Evolutionary conservation across 139 green algal species (phyloP), one percentile per base, ranked within the genome.

Genomic region (Raphidocelis subcapitata): DNA sequence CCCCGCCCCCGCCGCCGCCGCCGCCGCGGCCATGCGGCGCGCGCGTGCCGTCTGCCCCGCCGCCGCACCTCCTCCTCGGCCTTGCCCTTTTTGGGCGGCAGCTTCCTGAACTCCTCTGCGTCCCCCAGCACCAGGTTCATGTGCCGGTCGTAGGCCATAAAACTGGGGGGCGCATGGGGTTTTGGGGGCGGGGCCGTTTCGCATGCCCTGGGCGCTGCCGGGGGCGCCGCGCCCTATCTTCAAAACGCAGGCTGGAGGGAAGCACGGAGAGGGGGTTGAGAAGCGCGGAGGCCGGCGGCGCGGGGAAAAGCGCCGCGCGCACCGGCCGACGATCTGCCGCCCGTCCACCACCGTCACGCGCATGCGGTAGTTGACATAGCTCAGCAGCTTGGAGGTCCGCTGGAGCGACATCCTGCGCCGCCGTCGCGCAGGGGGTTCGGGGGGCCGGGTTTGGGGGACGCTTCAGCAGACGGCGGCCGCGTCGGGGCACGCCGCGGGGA

Each of bases 71-170:
- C 91, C 24, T 92, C 89, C 61, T 93, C 89, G 37, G 82, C 72
- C 41, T 86, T 82, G 1, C 92, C 92, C 81, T 98, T 99, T 77
- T 97, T 98, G 12, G 93, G 90, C 24, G 96, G 93, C 64, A 99
- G 79, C 73, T 90, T 93, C 21, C 96, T 81, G 81, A 94, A 97
- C 84, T 99, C 96, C 73, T 99, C 96, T 1, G 91, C 85, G 65
- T 99, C 96, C 2, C 92, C 96, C 54, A 99, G 80, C 46, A 99
- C 96, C 32, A 99, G 79, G 77, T 99, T 99, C 91, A 99, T 95
- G 77, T 99, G 96, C 29, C 92, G 86, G 72, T 99, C 96, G 74
- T 98, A 99, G 0, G 96, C 96, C 93, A 99, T 97, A 79, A 99
- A 99, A 72, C 96, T 96, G 59, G 8, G 29, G 31, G 8, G 14